phyloP scores from a whole-genome alignment of 352 stramenopile genomes.

The Globisporangium mamillatum region DNA sequence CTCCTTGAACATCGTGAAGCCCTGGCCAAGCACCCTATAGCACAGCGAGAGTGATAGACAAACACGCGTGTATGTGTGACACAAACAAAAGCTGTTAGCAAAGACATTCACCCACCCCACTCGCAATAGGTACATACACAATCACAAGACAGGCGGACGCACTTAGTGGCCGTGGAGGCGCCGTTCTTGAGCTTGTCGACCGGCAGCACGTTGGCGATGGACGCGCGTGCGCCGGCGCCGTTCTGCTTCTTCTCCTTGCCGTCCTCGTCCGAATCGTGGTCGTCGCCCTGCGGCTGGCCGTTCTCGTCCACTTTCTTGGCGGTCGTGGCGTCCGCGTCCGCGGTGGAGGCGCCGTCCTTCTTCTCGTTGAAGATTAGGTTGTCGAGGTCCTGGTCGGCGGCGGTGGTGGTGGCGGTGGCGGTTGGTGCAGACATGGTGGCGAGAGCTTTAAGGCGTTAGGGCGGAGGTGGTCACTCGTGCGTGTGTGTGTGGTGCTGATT shows the following conservation, averaged over 20 bases:
- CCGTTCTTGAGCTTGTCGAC: slow-evolving; percentile 90
- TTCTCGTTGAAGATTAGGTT: slow-evolving; percentile 84
- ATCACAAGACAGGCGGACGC: slow-evolving; percentile 13
- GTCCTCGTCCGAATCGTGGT: slow-evolving; percentile 43
- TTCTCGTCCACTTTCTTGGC: slow-evolving; percentile 22
- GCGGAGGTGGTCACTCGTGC: neutral
- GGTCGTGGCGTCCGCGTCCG: slow-evolving; percentile 20
- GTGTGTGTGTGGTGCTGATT: neutral
- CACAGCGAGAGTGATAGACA: neutral
- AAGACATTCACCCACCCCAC: too few species aligned
- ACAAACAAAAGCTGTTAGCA: slow-evolving; percentile 2
- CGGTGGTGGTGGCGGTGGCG: neutral
- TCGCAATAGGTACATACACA: neutral
- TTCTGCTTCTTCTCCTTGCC: slow-evolving; percentile 45
- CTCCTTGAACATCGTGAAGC: slow-evolving; percentile 65
- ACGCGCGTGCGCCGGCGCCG: slow-evolving; percentile 36
- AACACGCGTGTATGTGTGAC: neutral
- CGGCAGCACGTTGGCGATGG: slow-evolving; percentile 73
- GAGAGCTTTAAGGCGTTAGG: neutral
- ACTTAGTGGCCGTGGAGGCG: slow-evolving; percentile 75
- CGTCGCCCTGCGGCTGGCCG: slow-evolving; percentile 26
- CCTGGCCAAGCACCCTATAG: slow-evolving; percentile 67
- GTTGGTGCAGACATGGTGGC: slow-evolving; percentile 8
- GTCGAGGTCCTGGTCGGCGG: slow-evolving; percentile 71
- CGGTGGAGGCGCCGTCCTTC: slow-evolving; percentile 35